phyloP scores from a whole-genome alignment of 2,329 filamentous ascomycete genomes.

The Pseudodiploospora longispora region DNA sequence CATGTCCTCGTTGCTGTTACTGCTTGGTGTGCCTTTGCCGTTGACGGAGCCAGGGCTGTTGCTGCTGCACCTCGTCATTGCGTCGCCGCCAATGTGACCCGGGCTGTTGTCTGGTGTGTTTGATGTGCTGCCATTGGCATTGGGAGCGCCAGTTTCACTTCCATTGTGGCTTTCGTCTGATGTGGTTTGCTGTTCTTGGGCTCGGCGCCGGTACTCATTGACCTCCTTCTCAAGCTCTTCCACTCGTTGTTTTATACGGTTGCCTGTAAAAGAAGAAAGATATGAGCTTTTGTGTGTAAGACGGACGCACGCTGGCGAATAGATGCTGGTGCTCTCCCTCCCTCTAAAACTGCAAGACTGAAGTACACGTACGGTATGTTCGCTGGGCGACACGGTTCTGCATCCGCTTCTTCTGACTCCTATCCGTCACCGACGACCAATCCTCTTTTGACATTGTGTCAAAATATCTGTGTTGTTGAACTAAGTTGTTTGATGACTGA shows the following conservation, averaged over 20 bases:
- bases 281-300: no score
- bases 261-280: neutral
- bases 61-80: no score
- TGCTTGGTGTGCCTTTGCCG: neutral
- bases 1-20: neutral
- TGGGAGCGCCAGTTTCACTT: no score
- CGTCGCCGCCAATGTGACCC: no score
- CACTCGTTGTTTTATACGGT: slow-evolving; percentile 6
- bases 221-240: slow-evolving; percentile 7
- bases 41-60: no score
- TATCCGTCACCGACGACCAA: slow-evolving; percentile 2
- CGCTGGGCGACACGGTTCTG: slow-evolving; percentile 5
- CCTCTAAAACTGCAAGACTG: neutral
- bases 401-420: slow-evolving; percentile 6
- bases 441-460: slow-evolving; percentile 3
- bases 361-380: slow-evolving; percentile 4
- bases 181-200: neutral
- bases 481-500: no score
- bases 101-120: no score
- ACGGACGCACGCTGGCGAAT: no score
- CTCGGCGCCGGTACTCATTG: slow-evolving; percentile 6
- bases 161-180: neutral
- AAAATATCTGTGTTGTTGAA: no score
- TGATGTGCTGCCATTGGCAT: no score
- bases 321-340: neutral